phyloP scores from a whole-genome alignment of 2,329 filamentous ascomycete species.

The Diaporthe citri region DNA sequence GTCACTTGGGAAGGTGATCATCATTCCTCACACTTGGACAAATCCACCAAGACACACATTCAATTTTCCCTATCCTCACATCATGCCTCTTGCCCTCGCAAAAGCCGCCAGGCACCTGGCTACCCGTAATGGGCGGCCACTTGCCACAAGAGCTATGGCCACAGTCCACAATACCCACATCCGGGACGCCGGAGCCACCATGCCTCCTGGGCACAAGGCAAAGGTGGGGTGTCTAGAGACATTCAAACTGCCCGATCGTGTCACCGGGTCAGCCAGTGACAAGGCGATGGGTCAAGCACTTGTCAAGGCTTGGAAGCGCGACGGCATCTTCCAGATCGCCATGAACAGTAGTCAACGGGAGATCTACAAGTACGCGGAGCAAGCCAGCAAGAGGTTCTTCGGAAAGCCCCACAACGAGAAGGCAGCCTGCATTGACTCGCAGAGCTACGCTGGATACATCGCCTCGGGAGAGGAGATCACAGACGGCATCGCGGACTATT shows the following conservation, averaged over 20 bases:
- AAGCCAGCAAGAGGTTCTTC: conserved; percentile 56
- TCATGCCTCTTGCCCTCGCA: conserved; percentile 27
- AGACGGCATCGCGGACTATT: conserved; percentile 63
- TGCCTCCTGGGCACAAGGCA: conserved; percentile 49
- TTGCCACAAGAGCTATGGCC: conserved; percentile 17
- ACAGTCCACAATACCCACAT: conserved; percentile 7
- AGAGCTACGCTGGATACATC: conserved; percentile 62
- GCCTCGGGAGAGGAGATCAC: conserved; percentile 63
- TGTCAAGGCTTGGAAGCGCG: conserved; percentile 56
- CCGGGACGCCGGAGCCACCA: conserved; percentile 34
- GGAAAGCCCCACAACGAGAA: conserved; percentile 52
- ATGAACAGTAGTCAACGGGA: conserved; percentile 52
- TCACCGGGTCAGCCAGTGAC: conserved; percentile 52
- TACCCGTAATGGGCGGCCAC: neutral
- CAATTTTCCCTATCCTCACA: neutral
- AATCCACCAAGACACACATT: neutral
- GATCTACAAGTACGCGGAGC: conserved; percentile 53
- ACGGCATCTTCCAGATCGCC: conserved; percentile 61
- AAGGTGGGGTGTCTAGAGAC: conserved; percentile 53
- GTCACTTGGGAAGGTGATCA: neutral
- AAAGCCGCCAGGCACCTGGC: conserved; percentile 15
- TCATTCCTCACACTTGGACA: neutral
- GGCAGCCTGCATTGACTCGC: conserved; percentile 56
- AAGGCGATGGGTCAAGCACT: conserved; percentile 54
- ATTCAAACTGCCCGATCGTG: conserved; percentile 54